phyloP scores from a whole-genome alignment of 2,329 filamentous ascomycete species.

The Trichoderma sp. region DNA sequence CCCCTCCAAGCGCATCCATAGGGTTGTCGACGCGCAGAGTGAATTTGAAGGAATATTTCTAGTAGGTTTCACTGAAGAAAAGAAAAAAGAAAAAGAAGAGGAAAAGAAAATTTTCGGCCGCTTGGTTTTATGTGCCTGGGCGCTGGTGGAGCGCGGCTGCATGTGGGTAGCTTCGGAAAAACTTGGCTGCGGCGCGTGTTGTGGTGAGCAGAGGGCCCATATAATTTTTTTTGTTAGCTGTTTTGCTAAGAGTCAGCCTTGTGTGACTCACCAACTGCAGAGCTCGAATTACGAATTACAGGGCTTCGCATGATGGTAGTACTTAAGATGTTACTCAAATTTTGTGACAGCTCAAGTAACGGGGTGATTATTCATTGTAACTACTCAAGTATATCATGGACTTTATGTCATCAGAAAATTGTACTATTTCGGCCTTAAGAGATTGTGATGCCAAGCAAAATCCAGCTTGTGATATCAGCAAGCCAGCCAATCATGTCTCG shows the following conservation, averaged over 20 bases:
- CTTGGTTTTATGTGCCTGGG: neutral
- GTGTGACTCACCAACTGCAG: neutral
- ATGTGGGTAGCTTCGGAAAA: slow-evolving; percentile 17
- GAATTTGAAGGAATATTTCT: slow-evolving; percentile 66
- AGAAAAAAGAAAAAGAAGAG: slow-evolving; percentile 38
- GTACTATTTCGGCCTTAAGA: too few species aligned
- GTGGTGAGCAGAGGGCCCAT: neutral
- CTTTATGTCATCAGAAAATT: neutral
- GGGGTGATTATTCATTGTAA: neutral
- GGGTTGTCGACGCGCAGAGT: slow-evolving; percentile 63
- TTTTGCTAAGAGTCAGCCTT: neutral
- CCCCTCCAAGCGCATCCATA: slow-evolving; percentile 65
- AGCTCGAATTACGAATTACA: neutral
- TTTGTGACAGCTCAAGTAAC: neutral
- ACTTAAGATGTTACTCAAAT: neutral
- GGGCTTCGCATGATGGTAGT: neutral
- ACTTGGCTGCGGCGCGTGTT: slow-evolving; percentile 11
- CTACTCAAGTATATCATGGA: neutral
- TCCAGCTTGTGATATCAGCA: neutral
- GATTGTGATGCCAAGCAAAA: neutral
- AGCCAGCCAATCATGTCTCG: slow-evolving; percentile 2
- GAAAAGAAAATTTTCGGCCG: slow-evolving; percentile 30
- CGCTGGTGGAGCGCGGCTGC: slow-evolving; percentile 1
- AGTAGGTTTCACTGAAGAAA: slow-evolving; percentile 47
- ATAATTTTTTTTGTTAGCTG: neutral